phyloP scores from a whole-genome alignment of 306 rosid species.

The Rubus parviflorus region DNA sequence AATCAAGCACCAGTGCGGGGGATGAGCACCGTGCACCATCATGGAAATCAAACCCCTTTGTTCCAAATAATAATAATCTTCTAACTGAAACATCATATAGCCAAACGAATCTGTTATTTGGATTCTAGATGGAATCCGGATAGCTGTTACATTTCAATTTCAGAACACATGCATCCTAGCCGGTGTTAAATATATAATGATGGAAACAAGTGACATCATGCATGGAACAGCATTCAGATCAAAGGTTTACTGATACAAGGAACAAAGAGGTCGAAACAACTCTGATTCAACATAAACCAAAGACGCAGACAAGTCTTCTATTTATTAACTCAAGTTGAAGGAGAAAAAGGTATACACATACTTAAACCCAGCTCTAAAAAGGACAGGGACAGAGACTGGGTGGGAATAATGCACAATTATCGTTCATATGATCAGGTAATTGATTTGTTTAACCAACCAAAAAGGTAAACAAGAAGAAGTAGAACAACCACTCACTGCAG shows the following conservation, averaged over 20 bases:
- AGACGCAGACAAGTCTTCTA: not conserved
- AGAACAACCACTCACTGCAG: conserved; percentile 41
- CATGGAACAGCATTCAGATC: not conserved
- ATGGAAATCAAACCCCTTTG: too few relatives aligned
- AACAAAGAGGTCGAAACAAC: not conserved
- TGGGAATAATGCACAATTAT: conserved; percentile 27
- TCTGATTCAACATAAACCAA: conserved; percentile 4
- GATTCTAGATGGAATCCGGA: not conserved
- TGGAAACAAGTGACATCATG: not conserved
- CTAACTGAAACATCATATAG: too few relatives aligned
- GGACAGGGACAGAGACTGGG: not conserved
- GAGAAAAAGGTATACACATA: not conserved
- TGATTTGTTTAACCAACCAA: conserved; percentile 32
- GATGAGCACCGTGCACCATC: too few relatives aligned
- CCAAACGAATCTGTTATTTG: not conserved
- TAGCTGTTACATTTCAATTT: not conserved
- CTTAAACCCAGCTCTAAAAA: conserved; percentile 15
- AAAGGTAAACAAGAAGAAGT: conserved; percentile 15
- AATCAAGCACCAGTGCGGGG: too few relatives aligned
- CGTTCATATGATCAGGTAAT: conserved; percentile 25
- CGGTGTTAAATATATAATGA: not conserved
- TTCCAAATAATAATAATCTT: too few relatives aligned
- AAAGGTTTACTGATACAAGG: not conserved
- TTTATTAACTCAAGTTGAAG: conserved; percentile 31
- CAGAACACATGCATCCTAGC: not conserved